Percentiles rank a stretch among this genome's conserved stretches.
phyloP scores from a whole-genome alignment of 441 rosid species.

The Metrosideros polymorpha region DNA sequence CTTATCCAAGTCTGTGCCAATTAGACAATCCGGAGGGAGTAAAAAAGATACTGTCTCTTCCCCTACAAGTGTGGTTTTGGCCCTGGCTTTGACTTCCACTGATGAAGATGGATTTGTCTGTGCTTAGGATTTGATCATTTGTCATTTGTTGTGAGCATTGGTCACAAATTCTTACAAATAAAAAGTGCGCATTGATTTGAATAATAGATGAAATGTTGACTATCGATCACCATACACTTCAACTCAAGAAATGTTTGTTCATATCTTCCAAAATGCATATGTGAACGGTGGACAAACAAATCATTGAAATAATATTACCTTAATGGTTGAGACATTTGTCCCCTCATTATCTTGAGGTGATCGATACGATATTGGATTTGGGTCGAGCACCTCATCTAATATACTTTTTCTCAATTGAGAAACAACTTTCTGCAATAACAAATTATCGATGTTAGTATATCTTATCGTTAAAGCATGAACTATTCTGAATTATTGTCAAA shows the following conservation, averaged over 20 bases:
- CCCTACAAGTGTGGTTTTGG: neutral
- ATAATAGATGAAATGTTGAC: neutral
- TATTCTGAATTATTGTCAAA: neutral
- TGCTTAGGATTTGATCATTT: neutral
- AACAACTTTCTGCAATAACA: neutral
- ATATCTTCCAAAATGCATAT: too few relatives aligned
- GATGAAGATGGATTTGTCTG: neutral
- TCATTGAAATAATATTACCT: neutral
- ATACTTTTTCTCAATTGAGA: neutral
- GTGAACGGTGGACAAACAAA: too few relatives aligned
- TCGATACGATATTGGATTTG: neutral
- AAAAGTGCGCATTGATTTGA: neutral
- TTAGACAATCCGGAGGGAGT: neutral
- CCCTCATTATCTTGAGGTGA: neutral
- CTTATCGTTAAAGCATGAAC: neutral
- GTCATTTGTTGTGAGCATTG: neutral
- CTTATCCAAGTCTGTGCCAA: neutral
- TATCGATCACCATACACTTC: neutral
- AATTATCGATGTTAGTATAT: neutral
- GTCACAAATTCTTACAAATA: neutral
- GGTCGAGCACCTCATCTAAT: neutral
- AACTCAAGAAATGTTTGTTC: too few relatives aligned
- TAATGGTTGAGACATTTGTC: neutral
- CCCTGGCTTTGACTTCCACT: neutral
- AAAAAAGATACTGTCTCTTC: neutral